Conservation (phyloP, 805 yeast species). For the Metschnikowia lochheadii region DNA sequence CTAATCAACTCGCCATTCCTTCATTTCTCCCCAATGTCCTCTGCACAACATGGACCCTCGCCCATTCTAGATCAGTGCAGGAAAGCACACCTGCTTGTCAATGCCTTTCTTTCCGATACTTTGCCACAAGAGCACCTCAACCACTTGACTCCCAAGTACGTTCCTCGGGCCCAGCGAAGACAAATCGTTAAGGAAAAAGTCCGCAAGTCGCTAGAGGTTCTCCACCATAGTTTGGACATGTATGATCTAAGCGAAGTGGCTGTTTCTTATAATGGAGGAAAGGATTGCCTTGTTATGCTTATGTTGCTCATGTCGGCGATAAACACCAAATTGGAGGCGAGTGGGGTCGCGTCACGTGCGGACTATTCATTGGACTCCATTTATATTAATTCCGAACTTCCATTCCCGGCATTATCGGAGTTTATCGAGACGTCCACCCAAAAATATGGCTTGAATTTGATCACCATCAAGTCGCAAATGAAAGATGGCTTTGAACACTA, state of each 20-base stretch:
- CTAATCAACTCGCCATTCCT: background rate
- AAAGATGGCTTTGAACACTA: conserved; percentile 68
- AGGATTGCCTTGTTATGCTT: conserved; percentile 90
- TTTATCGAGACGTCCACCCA: conserved; percentile 57
- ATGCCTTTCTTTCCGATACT: conserved; percentile 26
- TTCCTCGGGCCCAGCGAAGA: conserved; percentile 21
- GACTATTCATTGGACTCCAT: conserved; percentile 51
- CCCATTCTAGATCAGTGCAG: conserved; percentile 22
- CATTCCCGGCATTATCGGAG: conserved; percentile 64
- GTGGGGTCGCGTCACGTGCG: conserved; percentile 1
- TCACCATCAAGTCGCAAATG: conserved; percentile 46
- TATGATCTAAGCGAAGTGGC: conserved; percentile 53
- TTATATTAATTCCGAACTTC: conserved; percentile 68
- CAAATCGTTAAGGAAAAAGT: conserved; percentile 27
- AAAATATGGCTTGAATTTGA: conserved; percentile 51
- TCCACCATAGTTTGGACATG: conserved; percentile 26
- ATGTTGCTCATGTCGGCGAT: conserved; percentile 62
- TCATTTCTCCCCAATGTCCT: background rate
- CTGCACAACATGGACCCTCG: background rate
- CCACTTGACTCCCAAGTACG: conserved; percentile 17
- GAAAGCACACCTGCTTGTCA: conserved; percentile 31
- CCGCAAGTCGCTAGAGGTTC: conserved; percentile 23
- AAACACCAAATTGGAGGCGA: conserved; percentile 21
- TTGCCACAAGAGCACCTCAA: conserved; percentile 26
- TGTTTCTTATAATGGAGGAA: conserved; percentile 92